Conservation (phyloP, 352 stramenopile genomes). For the Phytophthora chlamydospora region DNA sequence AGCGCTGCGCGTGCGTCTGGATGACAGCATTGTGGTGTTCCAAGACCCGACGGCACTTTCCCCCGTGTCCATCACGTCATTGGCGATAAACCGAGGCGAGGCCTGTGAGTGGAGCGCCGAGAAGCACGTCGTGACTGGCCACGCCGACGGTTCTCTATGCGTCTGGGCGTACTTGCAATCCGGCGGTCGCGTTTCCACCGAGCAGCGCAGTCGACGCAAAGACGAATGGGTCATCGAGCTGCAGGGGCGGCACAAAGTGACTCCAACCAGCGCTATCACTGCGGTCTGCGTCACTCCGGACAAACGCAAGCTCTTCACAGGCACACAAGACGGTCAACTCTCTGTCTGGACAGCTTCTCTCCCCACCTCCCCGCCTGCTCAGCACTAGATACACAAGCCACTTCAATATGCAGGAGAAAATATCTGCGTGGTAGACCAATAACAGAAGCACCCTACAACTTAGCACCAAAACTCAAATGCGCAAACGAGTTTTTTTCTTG, state of each 20-base stretch:
- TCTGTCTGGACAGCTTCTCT: constrained; percentile 48
- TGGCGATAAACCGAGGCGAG: constrained; percentile 58
- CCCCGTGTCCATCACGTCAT: constrained; percentile 43
- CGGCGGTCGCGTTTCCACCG: constrained; percentile 10
- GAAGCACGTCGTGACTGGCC: constrained; percentile 68
- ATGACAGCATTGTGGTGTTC: constrained; percentile 51
- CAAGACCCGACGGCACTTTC: constrained; percentile 46
- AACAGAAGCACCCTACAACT: constrained; percentile 9
- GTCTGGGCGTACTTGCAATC: constrained; percentile 71
- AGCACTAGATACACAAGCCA: constrained; percentile 7
- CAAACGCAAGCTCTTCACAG: constrained; percentile 69
- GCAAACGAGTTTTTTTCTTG: constrained; percentile 25
- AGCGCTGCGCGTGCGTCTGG: constrained; percentile 52
- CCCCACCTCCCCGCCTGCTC: constrained; percentile 14
- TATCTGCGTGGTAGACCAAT: constrained; percentile 5
- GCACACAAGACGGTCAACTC: constrained; percentile 57
- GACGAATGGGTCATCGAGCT: constrained; percentile 59
- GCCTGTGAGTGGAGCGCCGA: constrained; percentile 65
- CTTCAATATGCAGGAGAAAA: constrained; percentile 1
- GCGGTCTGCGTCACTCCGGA: constrained; percentile 55
- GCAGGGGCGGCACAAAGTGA: constrained; percentile 52
- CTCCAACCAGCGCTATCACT: constrained; percentile 51
- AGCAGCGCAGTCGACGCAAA: constrained; percentile 27
- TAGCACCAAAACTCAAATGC: constrained; percentile 13
- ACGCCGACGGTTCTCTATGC: constrained; percentile 64